A percentile compares a stretch with the other conserved stretches of the same genome.
Evolutionary conservation across 139 green algal genomes (phyloP).

Genomic region (Desmodesmus armatus): DNA sequence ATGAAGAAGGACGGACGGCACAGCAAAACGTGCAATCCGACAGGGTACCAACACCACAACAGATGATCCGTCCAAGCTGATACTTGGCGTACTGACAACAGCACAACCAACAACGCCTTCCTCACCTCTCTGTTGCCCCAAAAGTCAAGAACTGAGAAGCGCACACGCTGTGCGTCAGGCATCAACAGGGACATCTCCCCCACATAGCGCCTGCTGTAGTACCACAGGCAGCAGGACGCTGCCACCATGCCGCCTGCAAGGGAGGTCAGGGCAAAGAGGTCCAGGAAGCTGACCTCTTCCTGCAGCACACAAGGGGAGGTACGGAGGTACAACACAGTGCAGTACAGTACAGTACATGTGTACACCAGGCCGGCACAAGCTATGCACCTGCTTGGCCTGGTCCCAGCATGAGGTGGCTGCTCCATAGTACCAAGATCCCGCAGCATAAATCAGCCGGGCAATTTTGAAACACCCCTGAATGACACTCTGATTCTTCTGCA

Average conservation of each 20-base stretch:
- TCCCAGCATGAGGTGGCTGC: no score
- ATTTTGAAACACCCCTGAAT: no score
- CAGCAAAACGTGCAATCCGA: neutral
- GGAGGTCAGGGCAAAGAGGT: constrained; percentile 44
- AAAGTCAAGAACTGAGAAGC: constrained; percentile 82
- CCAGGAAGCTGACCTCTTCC: constrained; percentile 24
- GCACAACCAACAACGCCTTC: neutral
- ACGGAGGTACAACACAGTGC: no score
- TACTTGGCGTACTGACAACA: neutral
- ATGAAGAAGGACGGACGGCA: neutral
- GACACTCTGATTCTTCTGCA: neutral
- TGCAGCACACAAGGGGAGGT: no score
- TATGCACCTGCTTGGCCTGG: no score
- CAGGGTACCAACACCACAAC: neutral
- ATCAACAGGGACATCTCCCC: constrained; percentile 80
- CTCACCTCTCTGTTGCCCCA: constrained; percentile 81
- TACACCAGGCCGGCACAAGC: no score
- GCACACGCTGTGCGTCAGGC: constrained; percentile 36
- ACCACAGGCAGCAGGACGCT: constrained; percentile 64
- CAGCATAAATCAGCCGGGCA: no score
- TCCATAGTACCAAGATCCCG: no score
- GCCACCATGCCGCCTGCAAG: constrained; percentile 58
- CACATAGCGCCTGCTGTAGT: constrained; percentile 62
- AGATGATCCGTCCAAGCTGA: neutral
- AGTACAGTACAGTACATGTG: no score